These are phyloP conservation scores for Theileria sp. DNA, from an alignment of 169 alveolate genomes.

Conservation along the genomic window DNA sequence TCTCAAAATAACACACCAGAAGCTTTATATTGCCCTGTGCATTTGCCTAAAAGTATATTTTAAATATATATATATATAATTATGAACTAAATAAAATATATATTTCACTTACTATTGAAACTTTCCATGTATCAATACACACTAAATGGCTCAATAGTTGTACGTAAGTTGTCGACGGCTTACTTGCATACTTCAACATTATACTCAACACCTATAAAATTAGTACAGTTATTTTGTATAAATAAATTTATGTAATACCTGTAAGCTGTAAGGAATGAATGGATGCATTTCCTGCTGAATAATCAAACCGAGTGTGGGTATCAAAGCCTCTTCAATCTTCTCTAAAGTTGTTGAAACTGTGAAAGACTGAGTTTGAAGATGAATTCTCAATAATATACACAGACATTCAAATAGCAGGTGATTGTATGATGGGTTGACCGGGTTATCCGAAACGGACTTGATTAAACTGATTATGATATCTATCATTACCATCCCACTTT, in stretches of 20 bases:
- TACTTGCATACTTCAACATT: constrained; percentile 44
- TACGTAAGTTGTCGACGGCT: constrained; percentile 60
- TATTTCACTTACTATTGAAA: constrained; percentile 48
- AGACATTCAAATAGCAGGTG: constrained; percentile 80
- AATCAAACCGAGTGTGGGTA: constrained; percentile 71
- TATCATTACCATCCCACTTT: constrained; percentile 59
- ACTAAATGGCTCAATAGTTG: constrained; percentile 64
- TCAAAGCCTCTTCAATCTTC: constrained; percentile 63
- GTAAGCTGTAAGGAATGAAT: constrained; percentile 79
- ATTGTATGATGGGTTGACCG: constrained; percentile 80
- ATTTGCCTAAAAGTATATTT: constrained; percentile 38
- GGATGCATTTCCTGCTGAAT: constrained; percentile 75
- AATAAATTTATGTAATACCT: constrained; percentile 33
- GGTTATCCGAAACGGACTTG: constrained; percentile 73
- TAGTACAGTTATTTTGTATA: not conserved
- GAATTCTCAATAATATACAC: constrained; percentile 52
- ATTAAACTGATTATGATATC: constrained; percentile 55
- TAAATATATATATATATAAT: not conserved
- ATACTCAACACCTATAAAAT: constrained; percentile 22
- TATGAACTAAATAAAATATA: not conserved
- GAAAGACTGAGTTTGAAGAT: constrained; percentile 56
- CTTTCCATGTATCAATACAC: constrained; percentile 66
- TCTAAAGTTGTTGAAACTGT: constrained; percentile 17
- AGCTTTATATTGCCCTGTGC: constrained; percentile 79
- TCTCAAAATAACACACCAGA: constrained; percentile 74